Evolutionary conservation across 2,329 filamentous ascomycete species (phyloP), one percentile per base, ranked within the genome.

Genomic region (Nemania serpens): DNA sequence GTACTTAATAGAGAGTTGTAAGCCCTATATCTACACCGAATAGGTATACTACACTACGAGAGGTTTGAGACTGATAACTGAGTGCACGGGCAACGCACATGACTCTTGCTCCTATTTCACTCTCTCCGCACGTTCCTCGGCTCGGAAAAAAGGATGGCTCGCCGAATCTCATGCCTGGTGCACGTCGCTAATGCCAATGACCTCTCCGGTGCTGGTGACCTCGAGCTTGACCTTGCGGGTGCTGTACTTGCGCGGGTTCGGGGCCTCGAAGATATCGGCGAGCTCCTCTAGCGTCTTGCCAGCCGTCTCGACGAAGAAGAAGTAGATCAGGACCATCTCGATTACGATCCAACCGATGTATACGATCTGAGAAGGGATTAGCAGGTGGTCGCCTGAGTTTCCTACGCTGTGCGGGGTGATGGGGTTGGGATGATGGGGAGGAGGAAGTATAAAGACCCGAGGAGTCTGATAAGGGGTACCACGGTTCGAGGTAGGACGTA

Each of bases 151-250:
- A 15, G 25, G 25, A 29, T 37, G 9, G n/a, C 11, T 50, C 6
- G 15, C 22, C 9, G 7, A 42, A 43, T 43, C 41, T 10, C 45
- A 69, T 7, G 48, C 62, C 11, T 62, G 42, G 22, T 64, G 52
- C 13, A 29, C 57, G 22, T 67, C 64, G 36, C 54, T 51, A 37
- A 70, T 59, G 11, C 63, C 61, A 12, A 71, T 58, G 15, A 71
- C 66, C 15, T 65, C 51, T 1, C 70, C 69, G 1, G 46, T 37
- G 10, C 58, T 49, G 17, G 82, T 79, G 22, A 79, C 74, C 62
- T 81, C 80, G 67, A 83, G 75, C 67, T 82, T 83, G 70, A 82
- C 80, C 70, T 82, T 83, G 63, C 81, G 81, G 55, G 83, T 83
- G 45, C 68, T 70, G 12, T 63, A 64, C 47, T 70, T 71, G 25